Conservation (phyloP, 352 stramenopile genomes). For the Lagenidium sp. region DNA sequence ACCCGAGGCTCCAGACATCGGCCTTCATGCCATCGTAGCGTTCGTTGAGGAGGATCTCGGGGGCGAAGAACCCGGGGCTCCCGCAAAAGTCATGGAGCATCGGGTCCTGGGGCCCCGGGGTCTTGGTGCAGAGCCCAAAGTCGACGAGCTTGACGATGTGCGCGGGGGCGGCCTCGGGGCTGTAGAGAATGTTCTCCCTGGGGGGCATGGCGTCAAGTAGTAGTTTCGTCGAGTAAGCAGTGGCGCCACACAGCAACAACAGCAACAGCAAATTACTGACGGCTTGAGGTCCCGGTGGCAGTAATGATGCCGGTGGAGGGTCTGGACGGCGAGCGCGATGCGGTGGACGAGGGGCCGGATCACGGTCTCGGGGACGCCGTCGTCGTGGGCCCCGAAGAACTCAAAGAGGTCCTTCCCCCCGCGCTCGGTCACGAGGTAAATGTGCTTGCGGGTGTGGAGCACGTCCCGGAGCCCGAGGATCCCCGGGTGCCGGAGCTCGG, state of each 20-base stretch:
- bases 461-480: constrained; percentile 66
- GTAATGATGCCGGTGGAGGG: constrained; percentile 55
- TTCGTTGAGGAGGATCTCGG: constrained; percentile 60
- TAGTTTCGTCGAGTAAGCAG: neutral
- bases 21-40: constrained; percentile 65
- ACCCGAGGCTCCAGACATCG: constrained; percentile 83
- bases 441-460: constrained; percentile 61
- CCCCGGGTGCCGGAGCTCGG: constrained; percentile 39
- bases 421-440: constrained; percentile 82
- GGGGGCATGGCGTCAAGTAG: neutral
- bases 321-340: constrained; percentile 39
- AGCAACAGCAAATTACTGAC: constrained; percentile 15
- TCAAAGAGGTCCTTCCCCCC: constrained; percentile 82
- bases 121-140: constrained; percentile 68
- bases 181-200: constrained; percentile 71
- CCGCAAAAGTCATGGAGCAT: constrained; percentile 70
- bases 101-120: constrained; percentile 17
- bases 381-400: constrained; percentile 42
- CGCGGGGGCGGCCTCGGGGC: constrained; percentile 9
- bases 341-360: constrained; percentile 32
- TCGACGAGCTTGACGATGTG: constrained; percentile 69
- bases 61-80: constrained; percentile 78
- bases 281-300: constrained; percentile 76
- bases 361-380: constrained; percentile 35
- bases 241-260: neutral